Evolutionary conservation across 805 yeast species (phyloP).

Genomic region (Cyberlindnera euphorbiae): DNA sequence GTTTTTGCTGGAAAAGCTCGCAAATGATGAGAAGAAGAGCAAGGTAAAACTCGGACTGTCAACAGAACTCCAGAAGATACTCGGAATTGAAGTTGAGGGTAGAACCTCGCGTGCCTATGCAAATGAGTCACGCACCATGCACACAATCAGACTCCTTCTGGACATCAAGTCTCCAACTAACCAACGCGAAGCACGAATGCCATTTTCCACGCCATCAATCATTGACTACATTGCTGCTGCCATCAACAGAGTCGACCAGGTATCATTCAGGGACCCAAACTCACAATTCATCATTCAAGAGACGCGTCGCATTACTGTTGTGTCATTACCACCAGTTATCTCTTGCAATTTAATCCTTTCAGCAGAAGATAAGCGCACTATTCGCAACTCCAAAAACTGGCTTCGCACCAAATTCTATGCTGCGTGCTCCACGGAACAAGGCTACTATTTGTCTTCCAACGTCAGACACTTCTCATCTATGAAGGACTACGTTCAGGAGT

Average conservation of each 20-base stretch:
- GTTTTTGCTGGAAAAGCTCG: slow-evolving; percentile 50
- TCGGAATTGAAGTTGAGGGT: slow-evolving; percentile 32
- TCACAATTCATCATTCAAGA: slow-evolving; percentile 53
- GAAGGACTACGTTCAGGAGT: slow-evolving; percentile 30
- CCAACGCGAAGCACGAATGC: slow-evolving; percentile 25
- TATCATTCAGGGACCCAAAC: slow-evolving; percentile 48
- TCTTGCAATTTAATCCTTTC: slow-evolving; percentile 54
- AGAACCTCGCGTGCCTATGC: slow-evolving; percentile 8
- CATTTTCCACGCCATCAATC: slow-evolving; percentile 33
- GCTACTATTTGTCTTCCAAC: slow-evolving; percentile 32
- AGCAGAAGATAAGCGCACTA: slow-evolving; percentile 48
- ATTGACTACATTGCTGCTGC: slow-evolving; percentile 59
- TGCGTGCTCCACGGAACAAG: slow-evolving; percentile 21
- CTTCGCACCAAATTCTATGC: slow-evolving; percentile 56
- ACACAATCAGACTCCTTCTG: slow-evolving; percentile 5
- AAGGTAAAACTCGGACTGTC: slow-evolving; percentile 5
- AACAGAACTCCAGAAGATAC: slow-evolving; percentile 26
- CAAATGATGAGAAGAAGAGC: slow-evolving; percentile 42
- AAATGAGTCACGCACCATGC: background rate
- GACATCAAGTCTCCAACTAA: slow-evolving; percentile 17
- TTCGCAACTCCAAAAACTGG: slow-evolving; percentile 52
- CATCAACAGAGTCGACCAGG: slow-evolving; percentile 45
- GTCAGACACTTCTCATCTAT: slow-evolving; percentile 9
- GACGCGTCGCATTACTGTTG: slow-evolving; percentile 34
- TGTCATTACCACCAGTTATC: slow-evolving; percentile 60